phyloP scores from a whole-genome alignment of 495 filamentous ascomycete species.

The Tirmania nivea region DNA sequence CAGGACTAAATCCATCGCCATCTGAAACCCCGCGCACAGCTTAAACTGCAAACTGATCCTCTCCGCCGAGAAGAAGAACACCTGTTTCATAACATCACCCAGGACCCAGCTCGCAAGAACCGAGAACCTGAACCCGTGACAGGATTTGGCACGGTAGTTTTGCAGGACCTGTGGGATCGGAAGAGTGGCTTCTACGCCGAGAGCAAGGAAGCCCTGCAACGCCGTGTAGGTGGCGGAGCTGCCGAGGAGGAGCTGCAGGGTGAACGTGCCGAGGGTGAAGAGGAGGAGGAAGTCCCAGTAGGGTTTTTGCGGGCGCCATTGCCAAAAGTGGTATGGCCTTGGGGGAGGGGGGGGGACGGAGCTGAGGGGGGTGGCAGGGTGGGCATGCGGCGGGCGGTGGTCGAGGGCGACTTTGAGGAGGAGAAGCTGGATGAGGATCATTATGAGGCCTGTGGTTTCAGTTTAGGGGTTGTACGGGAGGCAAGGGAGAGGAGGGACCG shows the following conservation, averaged over 20 bases:
- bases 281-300: constrained; percentile 77
- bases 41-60: constrained; percentile 79
- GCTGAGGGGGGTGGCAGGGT: constrained; percentile 22
- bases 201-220: constrained; percentile 58
- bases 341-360: constrained; percentile 15
- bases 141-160: constrained; percentile 57
- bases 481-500: too few relatives aligned
- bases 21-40: constrained; percentile 80
- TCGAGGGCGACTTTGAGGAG: constrained; percentile 80
- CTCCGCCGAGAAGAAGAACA: constrained; percentile 63
- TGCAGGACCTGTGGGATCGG: constrained; percentile 73
- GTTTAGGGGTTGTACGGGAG: too few relatives aligned
- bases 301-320: constrained; percentile 66
- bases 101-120: constrained; percentile 74
- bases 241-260: constrained; percentile 51
- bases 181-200: constrained; percentile 71
- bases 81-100: constrained; percentile 89
- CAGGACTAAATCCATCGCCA: constrained; percentile 58
- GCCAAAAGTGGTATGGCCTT: constrained; percentile 84
- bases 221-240: constrained; percentile 46
- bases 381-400: constrained; percentile 46
- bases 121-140: constrained; percentile 72
- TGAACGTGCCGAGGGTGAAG: constrained; percentile 40
- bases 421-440: constrained; percentile 61
- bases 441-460: constrained; percentile 34